A percentile compares a stretch with the other conserved stretches of the same genome.
Evolutionary conservation across 2,329 filamentous ascomycete species (phyloP).

Genomic region (Blumeria hordei): DNA sequence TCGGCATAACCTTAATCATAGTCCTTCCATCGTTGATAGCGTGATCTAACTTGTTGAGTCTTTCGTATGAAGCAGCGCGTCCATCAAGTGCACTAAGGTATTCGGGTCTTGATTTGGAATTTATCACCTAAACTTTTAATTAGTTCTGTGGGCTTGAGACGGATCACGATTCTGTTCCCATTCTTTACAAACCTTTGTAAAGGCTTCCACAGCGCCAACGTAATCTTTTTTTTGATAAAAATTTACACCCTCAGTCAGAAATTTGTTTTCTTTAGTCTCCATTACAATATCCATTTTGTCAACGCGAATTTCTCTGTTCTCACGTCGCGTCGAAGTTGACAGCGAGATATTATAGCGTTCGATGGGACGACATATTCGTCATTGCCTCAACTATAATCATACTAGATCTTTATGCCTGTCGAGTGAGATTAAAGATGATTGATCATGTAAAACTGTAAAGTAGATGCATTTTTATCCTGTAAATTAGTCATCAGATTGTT

Average conservation of each 20-base stretch:
- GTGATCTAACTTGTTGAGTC: slow-evolving; percentile 9
- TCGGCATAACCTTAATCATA: slow-evolving; percentile 14
- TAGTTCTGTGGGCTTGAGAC: background rate
- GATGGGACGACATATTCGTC: too few species aligned
- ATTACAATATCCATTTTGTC: too few species aligned
- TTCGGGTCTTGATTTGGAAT: slow-evolving; percentile 9
- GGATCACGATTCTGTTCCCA: background rate
- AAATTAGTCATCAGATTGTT: too few species aligned
- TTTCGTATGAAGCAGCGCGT: slow-evolving; percentile 15
- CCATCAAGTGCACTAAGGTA: slow-evolving; percentile 14
- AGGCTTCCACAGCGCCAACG: slow-evolving; percentile 9
- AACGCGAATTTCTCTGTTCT: too few species aligned
- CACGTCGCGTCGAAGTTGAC: too few species aligned
- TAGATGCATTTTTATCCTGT: too few species aligned
- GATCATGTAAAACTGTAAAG: too few species aligned
- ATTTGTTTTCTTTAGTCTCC: too few species aligned
- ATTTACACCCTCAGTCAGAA: background rate
- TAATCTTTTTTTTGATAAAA: slow-evolving; percentile 13
- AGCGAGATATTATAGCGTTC: too few species aligned
- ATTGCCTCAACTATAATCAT: too few species aligned
- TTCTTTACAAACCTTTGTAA: slow-evolving; percentile 8
- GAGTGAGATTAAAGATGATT: too few species aligned
- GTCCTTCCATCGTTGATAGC: slow-evolving; percentile 14
- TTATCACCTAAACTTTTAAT: slow-evolving; percentile 8
- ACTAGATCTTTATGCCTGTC: too few species aligned